Percentiles rank a stretch among this genome's conserved stretches.
Evolutionary conservation across 352 stramenopile genomes (phyloP).

Genomic region (Globisporangium yorkense): DNA sequence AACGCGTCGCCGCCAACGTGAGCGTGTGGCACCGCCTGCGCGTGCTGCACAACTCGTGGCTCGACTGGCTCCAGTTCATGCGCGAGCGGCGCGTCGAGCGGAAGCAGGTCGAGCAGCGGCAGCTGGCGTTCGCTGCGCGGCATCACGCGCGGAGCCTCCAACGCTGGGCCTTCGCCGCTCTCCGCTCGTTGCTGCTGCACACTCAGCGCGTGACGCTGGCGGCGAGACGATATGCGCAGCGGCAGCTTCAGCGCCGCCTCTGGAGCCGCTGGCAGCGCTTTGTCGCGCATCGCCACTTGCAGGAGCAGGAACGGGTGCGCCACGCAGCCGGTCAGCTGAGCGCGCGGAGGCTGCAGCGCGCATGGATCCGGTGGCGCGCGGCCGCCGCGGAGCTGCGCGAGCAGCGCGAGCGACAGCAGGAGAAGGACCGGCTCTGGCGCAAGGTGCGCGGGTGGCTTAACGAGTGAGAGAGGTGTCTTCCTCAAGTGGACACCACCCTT

Average conservation of each 20-base stretch:
- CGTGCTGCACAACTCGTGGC: conserved; percentile 31
- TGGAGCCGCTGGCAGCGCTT: conserved; percentile 26
- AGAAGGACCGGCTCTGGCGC: conserved; percentile 55
- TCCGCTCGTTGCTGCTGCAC: conserved; percentile 16
- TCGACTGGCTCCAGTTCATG: conserved; percentile 32
- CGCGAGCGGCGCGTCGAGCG: conserved; percentile 12
- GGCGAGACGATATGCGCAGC: conserved; percentile 23
- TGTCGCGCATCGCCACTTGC: conserved; percentile 7
- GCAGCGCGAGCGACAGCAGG: conserved; percentile 22
- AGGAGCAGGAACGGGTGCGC: conserved; percentile 12
- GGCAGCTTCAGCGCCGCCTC: conserved; percentile 18
- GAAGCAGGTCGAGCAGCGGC: conserved; percentile 18
- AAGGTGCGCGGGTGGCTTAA: conserved; percentile 63
- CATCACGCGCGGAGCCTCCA: conserved; percentile 16
- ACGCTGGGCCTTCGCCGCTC: conserved; percentile 10
- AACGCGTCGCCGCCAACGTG: conserved; percentile 29
- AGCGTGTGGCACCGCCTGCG: conserved; percentile 39
- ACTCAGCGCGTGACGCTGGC: conserved; percentile 18
- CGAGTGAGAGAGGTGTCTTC: conserved; percentile 14
- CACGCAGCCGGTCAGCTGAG: conserved; percentile 10
- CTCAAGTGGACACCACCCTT: no score
- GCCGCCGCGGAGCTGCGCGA: conserved; percentile 19
- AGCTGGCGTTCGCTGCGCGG: conserved; percentile 16
- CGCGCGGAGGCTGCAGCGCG: conserved; percentile 11
- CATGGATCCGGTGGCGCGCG: conserved; percentile 28